Conservation (phyloP, 2,329 filamentous ascomycete genomes). For the Colletotrichum siamense region DNA sequence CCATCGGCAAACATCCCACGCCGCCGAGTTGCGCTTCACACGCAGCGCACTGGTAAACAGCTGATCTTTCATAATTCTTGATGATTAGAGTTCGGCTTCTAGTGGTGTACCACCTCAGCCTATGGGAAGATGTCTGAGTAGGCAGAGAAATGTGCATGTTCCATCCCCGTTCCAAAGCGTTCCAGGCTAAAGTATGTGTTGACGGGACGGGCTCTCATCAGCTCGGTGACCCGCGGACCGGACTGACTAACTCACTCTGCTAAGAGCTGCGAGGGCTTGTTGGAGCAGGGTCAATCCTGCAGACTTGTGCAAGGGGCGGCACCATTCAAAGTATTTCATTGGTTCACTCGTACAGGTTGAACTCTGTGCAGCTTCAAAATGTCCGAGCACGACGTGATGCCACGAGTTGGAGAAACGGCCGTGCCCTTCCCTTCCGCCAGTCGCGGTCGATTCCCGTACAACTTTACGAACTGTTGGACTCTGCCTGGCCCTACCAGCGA, state of each 20-base stretch:
- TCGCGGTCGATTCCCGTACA: background rate
- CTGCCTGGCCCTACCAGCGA: background rate
- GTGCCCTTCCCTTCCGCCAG: background rate
- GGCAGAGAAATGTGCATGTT: constrained; percentile 19
- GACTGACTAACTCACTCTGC: background rate
- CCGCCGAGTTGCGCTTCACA: background rate
- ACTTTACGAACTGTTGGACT: background rate
- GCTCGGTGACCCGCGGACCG: constrained; percentile 1
- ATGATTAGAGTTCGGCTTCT: background rate
- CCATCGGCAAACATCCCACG: background rate
- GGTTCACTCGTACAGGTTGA: background rate
- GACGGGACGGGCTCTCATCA: background rate
- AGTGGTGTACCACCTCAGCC: background rate
- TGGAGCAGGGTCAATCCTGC: background rate
- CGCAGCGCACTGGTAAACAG: constrained; percentile 2
- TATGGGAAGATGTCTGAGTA: background rate
- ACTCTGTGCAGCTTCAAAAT: background rate
- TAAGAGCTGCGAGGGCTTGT: background rate
- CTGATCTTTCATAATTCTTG: background rate
- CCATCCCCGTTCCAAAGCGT: constrained; percentile 29
- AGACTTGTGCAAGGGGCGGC: background rate
- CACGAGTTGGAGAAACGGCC: background rate
- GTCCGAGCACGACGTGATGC: constrained; percentile 1
- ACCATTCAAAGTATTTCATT: background rate
- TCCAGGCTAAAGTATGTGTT: constrained; percentile 13